Conservation (phyloP, 2,329 filamentous ascomycete species). For the Fusarium humuli region DNA sequence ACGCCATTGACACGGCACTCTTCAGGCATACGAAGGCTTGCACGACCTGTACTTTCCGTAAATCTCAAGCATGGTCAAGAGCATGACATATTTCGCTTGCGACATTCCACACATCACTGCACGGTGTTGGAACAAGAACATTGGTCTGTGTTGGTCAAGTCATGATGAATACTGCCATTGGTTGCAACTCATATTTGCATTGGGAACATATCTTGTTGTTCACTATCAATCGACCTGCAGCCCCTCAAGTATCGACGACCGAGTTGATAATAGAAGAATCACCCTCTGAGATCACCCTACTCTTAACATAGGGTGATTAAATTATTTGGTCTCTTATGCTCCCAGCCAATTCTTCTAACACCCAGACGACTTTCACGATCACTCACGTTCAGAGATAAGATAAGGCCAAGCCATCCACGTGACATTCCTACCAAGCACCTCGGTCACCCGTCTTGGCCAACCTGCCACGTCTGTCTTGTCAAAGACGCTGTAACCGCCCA, state of each 20-base stretch:
- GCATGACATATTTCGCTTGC: not conserved
- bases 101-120: fast-evolving
- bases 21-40: not conserved
- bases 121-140: not conserved
- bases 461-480: not conserved
- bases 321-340: not conserved
- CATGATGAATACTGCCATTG: not conserved
- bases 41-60: not conserved
- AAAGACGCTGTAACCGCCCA: not conserved
- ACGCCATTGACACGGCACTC: not conserved
- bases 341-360: not conserved
- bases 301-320: not conserved
- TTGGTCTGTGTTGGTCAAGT: not conserved
- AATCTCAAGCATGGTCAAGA: not conserved
- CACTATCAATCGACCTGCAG: not conserved
- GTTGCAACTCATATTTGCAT: not conserved
- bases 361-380: not conserved
- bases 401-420: not conserved
- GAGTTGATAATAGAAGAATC: not conserved
- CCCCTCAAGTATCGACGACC: not conserved
- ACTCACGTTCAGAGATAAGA: not conserved
- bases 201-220: not conserved
- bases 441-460: not conserved
- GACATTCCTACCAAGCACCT: not conserved
- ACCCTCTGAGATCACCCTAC: no score